phyloP scores from a whole-genome alignment of 495 filamentous ascomycete species.

The Opeltia flavorubescens region DNA sequence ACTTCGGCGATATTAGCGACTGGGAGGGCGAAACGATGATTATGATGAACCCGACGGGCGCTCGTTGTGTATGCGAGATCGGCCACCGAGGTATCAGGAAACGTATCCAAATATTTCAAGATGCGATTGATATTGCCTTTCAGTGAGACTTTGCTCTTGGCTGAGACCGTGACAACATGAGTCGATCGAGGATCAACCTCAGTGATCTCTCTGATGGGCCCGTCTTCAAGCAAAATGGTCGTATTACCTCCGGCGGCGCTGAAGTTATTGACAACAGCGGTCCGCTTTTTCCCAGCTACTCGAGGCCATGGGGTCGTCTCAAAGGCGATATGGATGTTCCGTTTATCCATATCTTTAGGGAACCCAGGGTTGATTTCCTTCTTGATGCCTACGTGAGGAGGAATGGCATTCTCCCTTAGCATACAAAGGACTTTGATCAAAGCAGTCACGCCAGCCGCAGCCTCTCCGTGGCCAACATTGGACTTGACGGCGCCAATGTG shows the following conservation, averaged over 20 bases:
- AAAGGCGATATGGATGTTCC: constrained; percentile 16
- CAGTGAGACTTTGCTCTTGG: constrained; percentile 24
- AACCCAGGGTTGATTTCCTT: constrained; percentile 14
- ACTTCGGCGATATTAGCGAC: constrained; percentile 9
- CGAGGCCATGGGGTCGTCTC: constrained; percentile 8
- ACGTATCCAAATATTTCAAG: constrained; percentile 17
- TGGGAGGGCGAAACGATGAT: constrained; percentile 25
- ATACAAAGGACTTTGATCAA: constrained; percentile 25
- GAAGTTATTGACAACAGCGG: constrained; percentile 25
- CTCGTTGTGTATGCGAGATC: constrained; percentile 29
- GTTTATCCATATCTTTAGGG: constrained; percentile 14
- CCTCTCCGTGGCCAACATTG: constrained; percentile 30
- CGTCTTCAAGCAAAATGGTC: constrained; percentile 26
- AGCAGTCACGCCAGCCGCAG: constrained; percentile 19
- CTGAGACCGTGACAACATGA: constrained; percentile 21
- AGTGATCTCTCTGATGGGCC: constrained; percentile 8
- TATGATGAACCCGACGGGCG: constrained; percentile 24
- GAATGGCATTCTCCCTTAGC: constrained; percentile 23
- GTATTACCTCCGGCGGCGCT: constrained; percentile 24
- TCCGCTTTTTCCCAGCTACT: constrained; percentile 15
- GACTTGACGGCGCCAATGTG: constrained; percentile 25
- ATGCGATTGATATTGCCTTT: constrained; percentile 22
- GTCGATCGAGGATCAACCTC: constrained; percentile 17
- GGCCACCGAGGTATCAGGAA: constrained; percentile 17
- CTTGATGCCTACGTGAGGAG: constrained; percentile 21